These are phyloP conservation scores for Lactarius psammicola DNA, from an alignment of 768 basidiomycete species.

Conservation along the genomic window DNA sequence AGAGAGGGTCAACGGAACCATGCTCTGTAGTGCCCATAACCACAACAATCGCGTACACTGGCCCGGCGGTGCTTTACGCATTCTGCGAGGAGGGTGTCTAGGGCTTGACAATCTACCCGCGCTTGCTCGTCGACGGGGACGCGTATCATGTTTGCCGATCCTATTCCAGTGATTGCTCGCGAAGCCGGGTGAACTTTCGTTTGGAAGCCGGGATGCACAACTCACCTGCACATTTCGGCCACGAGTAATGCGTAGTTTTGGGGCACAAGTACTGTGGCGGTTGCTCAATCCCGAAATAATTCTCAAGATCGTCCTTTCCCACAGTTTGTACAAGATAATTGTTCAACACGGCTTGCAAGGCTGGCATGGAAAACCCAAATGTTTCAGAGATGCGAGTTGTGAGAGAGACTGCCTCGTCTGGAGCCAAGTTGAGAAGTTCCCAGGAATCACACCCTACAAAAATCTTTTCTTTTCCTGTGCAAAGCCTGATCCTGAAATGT, in stretches of 20 bases:
- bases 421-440: constrained; percentile 45
- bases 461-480: constrained; percentile 31
- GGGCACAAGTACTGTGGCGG: constrained; percentile 34
- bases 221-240: constrained; percentile 48
- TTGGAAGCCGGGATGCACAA: neutral
- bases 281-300: constrained; percentile 31
- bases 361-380: constrained; percentile 38
- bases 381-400: constrained; percentile 36
- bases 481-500: constrained; percentile 37
- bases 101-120: constrained; percentile 36
- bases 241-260: constrained; percentile 44
- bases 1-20: constrained; percentile 44
- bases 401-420: constrained; percentile 38
- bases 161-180: constrained; percentile 45
- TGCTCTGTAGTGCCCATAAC: constrained; percentile 47
- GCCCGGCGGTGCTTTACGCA: constrained; percentile 35
- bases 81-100: constrained; percentile 33
- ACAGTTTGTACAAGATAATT: constrained; percentile 39
- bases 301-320: constrained; percentile 37
- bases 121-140: constrained; percentile 40
- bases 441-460: constrained; percentile 37
- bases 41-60: constrained; percentile 45
- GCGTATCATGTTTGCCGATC: constrained; percentile 39
- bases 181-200: neutral
- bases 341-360: constrained; percentile 35